Base-by-base conservation (phyloP, 1,284 basidiomycete genomes). In the Leccinum variabile region DNA sequence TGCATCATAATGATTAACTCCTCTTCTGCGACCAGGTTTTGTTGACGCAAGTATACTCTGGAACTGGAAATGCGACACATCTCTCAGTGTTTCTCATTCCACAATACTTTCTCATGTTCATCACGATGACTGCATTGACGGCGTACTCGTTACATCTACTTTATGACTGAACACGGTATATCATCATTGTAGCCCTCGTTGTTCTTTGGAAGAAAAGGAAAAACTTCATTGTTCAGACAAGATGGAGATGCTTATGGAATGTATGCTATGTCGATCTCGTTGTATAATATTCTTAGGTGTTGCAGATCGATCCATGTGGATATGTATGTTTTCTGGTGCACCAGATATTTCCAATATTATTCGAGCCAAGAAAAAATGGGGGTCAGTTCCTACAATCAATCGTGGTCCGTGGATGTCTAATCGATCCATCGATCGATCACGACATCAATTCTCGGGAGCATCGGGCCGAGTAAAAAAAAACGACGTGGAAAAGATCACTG, bases 11-110 rank as follows among this genome's bases (percentile, higher is more conserved):
- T 54, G 41, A 49, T 56, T 18, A 37, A 67, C 52, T 5, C 32
- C 6, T 25, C 33, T 25, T 9, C 33, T 55, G 55, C 32, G 49
- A 37, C 10, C 67, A 86, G 80, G 84, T 89, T 0, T 81, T 81
- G 65, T 74, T 89, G 33, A 90, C 87, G 2, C 88, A 90, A 67
- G 83, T 87, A 3, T 85, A 87, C 67, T 87, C 84, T 54, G 85
- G 83, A 1, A 87, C 85, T 0, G 88, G 88, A n/a, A 78, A 75
- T 25, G 83, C 85, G 2, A 84, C 86, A 58, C 81, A 87, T 67
- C 71, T 90, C 3, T 80, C 87, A 3, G 78, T 84, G 1, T 89
- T 88, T 69, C 75, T 90, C 53, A 83, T 89, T 46, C 88, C 86
- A 6, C 87, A 89, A 68, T 89, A 88, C 68, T 76, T 83, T 41